Evolutionary conservation across 2,329 filamentous ascomycete genomes (phyloP).

Genomic region (Cercospora beticola): DNA sequence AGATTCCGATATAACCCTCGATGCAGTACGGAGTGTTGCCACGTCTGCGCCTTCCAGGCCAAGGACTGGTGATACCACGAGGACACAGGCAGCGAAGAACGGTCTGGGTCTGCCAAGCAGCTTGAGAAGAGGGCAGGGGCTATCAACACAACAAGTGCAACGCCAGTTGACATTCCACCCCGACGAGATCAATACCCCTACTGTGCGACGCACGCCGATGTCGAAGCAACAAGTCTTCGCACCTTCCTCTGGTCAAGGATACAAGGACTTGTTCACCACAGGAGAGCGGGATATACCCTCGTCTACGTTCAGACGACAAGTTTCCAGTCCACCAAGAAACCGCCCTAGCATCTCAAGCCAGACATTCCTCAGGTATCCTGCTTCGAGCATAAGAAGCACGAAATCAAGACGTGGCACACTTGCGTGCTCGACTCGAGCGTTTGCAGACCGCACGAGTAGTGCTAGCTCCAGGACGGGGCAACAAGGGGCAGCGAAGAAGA

Average conservation of each 20-base stretch:
- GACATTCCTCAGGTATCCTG: slow-evolving; percentile 33
- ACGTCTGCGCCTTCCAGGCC: too few relatives aligned
- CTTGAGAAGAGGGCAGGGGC: neutral
- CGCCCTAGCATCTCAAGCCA: slow-evolving; percentile 39
- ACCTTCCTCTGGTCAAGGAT: slow-evolving; percentile 17
- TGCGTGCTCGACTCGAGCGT: neutral
- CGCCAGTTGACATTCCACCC: slow-evolving; percentile 34
- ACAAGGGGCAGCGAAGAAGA: neutral
- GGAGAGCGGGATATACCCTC: slow-evolving; percentile 28
- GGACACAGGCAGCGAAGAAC: neutral
- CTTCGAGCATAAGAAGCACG: neutral
- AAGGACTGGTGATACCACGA: too few relatives aligned
- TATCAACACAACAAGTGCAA: neutral
- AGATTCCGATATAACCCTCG: neutral
- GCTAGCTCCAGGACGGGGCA: neutral
- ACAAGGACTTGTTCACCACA: slow-evolving; percentile 41
- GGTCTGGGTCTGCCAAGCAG: slow-evolving; percentile 23
- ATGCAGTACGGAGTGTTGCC: neutral
- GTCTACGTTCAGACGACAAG: slow-evolving; percentile 5
- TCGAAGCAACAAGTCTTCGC: slow-evolving; percentile 5
- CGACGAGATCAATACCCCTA: slow-evolving; percentile 30
- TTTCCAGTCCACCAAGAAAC: slow-evolving; percentile 24
- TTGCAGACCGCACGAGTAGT: slow-evolving; percentile 16
- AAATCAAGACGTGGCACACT: neutral
- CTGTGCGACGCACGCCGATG: slow-evolving; percentile 31